Percentiles rank a stretch among this genome's conserved stretches.
phyloP scores from a whole-genome alignment of 2,329 filamentous ascomycete genomes.

The Acarospora socialis region DNA sequence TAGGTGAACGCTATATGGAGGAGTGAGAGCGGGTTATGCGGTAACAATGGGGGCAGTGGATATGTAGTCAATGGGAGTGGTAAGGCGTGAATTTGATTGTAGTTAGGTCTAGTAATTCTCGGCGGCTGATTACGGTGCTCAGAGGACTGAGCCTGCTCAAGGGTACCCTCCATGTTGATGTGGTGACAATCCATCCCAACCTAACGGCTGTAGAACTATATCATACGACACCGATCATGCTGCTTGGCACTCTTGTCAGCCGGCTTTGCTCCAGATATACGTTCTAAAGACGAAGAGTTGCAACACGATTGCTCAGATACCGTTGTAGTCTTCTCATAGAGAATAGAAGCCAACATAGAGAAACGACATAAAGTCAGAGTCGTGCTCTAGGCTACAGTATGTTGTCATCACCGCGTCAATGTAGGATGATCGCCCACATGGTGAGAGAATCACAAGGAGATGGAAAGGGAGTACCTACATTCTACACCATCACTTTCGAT shows the following conservation, averaged over 20 bases:
- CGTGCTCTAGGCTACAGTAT: constrained; percentile 30
- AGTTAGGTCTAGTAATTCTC: constrained; percentile 35
- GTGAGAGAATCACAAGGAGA: no score
- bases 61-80: constrained; percentile 69
- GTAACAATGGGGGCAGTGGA: constrained; percentile 76
- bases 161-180: constrained; percentile 12
- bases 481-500: no score
- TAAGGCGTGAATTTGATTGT: constrained; percentile 65
- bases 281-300: constrained; percentile 13
- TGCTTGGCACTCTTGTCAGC: no score
- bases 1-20: constrained; percentile 67
- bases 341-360: constrained; percentile 45
- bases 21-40: constrained; percentile 80
- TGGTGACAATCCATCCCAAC: constrained; percentile 19
- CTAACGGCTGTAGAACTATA: constrained; percentile 16
- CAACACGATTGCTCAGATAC: constrained; percentile 62
- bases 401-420: constrained; percentile 38
- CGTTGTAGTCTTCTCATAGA: constrained; percentile 68
- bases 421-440: no score
- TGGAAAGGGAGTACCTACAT: constrained; percentile 1
- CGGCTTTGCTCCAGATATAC: no score
- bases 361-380: constrained; percentile 38
- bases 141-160: no score
- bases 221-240: no score
- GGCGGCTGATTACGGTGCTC: constrained; percentile 15